These are phyloP conservation scores for Acorus gramineus DNA, from an alignment of 106 monocot genomes.

Conservation along the genomic window DNA sequence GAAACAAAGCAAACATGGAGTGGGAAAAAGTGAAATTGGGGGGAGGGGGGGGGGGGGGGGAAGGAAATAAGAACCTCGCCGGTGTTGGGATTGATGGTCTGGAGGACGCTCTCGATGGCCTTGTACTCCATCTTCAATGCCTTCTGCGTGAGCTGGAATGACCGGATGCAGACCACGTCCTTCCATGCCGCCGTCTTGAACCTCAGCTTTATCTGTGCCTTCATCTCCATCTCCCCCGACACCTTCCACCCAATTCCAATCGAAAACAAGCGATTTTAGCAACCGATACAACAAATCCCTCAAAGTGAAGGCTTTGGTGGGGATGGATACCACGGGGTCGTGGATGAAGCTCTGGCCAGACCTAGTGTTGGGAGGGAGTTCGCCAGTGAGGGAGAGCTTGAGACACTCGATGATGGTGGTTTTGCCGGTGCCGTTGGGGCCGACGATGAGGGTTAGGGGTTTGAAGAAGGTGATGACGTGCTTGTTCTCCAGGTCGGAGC, in stretches of 20 bases:
- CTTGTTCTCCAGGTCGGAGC: conserved; percentile 98
- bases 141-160: conserved; percentile 97
- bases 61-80: conserved; percentile 48
- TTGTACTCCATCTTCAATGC: conserved; percentile 99
- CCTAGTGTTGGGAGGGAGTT: conserved; percentile 93
- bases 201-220: conserved; percentile 92
- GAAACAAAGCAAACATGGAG: no score
- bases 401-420: conserved; percentile 98
- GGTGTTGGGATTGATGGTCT: conserved; percentile 92
- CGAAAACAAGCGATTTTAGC: not conserved
- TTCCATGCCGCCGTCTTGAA: conserved; percentile 95
- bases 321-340: conserved; percentile 69
- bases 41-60: no score
- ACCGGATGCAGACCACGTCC: conserved; percentile 95
- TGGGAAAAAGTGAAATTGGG: no score
- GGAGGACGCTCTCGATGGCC: conserved; percentile 97
- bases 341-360: conserved; percentile 98
- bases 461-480: conserved; percentile 95
- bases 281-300: no score
- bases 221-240: conserved; percentile 94
- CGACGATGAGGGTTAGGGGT: conserved; percentile 98
- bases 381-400: conserved; percentile 87
- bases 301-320: no score
- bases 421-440: conserved; percentile 96
- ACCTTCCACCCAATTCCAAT: conserved; percentile 28